Conservation (phyloP, 352 stramenopile genomes). For the Pythium phragmiticola region DNA sequence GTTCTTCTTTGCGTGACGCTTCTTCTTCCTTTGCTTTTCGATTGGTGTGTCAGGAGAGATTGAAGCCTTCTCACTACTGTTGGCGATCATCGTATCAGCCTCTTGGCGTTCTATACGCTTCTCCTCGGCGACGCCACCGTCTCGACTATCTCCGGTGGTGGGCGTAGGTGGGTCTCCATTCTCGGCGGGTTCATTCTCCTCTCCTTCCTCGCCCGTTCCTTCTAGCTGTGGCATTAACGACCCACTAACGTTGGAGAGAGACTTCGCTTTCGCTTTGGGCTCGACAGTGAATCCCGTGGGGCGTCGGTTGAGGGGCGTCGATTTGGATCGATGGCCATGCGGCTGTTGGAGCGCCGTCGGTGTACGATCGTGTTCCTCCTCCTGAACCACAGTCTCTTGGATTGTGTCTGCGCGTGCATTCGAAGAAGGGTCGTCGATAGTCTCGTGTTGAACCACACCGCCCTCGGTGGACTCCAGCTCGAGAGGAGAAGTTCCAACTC, state of each 20-base stretch:
- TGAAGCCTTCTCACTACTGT: neutral
- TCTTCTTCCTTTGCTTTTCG: slow-evolving; percentile 23
- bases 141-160: neutral
- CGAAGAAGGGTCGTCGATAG: neutral
- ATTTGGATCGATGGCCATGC: neutral
- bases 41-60: slow-evolving; percentile 8
- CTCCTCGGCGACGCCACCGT: neutral
- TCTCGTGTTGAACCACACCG: neutral
- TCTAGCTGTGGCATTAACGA: neutral
- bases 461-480: neutral
- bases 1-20: slow-evolving; percentile 16
- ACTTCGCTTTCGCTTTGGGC: neutral
- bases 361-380: neutral
- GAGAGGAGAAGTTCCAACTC: neutral
- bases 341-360: neutral
- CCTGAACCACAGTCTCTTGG: neutral
- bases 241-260: neutral
- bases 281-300: slow-evolving; percentile 1
- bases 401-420: neutral
- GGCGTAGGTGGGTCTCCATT: neutral
- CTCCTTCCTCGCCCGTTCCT: neutral
- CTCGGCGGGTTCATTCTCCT: neutral
- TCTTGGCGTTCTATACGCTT: neutral
- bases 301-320: neutral
- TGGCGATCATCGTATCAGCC: neutral